Base-by-base conservation (phyloP, 2,329 filamentous ascomycete species). In the Diplodia scrobiculata region DNA sequence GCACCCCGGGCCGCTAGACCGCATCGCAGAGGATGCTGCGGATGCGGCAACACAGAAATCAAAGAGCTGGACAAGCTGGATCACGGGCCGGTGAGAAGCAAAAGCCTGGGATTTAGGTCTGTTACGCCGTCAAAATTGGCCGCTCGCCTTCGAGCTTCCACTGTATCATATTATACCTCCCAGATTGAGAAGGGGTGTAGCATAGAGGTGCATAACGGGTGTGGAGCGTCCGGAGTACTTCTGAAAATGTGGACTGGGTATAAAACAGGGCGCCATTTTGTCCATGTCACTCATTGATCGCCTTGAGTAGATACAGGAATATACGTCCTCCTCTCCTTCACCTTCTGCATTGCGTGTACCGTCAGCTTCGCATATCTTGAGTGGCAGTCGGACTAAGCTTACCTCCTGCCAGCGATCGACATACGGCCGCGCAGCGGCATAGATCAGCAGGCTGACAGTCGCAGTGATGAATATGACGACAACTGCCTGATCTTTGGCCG, bases 391-490 rank as follows among this genome's bases (percentile, higher is more conserved):
- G 21, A 60, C 19, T 45, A 17, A 36, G 13, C 79, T 69, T 77
- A 84, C 83, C 76, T 84, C 81, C 69, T 82, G 73, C 80, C 83
- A 86, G 69, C 80, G 81, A 70, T 84, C 80, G 32, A 86, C 79
- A 81, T 83, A 88, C 1, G 87, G 87, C 73, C 84, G 83, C 17
- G 87, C 73, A 5, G 81, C 80, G 2, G 87, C 87, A 82, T 86
- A 89, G 1, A 79, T 78, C 68, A 89, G 76, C 68, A 90, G 73
- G 4, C 85, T 84, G 9, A 84, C 81, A 1, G 87, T 89, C 34
- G 86, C 84, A 67, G 86, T 78, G 50, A 90, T 87, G 72, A 90
- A 90, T 29, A 88, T 83, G 67, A 86, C 84, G 1, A 90, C 87
- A 2, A 90, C 85, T 1, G 84, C 82, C 73, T 88, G 81, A 70